A percentile compares a stretch with the other conserved stretches of the same genome.
phyloP scores from a whole-genome alignment of 306 rosid species.

The Ceratonia siliqua region DNA sequence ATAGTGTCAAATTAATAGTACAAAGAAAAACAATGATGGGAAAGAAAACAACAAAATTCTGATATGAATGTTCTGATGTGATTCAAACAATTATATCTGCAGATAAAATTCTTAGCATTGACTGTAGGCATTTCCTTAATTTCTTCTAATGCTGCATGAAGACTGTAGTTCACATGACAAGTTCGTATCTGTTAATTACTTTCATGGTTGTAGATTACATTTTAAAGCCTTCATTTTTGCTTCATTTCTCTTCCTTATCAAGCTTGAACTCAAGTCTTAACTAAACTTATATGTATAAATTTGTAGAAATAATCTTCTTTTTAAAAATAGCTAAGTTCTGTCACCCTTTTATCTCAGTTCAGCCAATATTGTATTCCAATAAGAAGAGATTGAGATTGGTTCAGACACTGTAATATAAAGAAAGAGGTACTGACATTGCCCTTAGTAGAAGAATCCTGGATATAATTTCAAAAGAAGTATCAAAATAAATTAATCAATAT shows the following conservation, averaged over 20 bases:
- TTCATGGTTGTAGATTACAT: neutral
- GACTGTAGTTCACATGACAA: neutral
- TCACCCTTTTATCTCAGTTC: too few species aligned
- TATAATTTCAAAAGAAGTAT: neutral
- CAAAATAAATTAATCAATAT: conserved; percentile 24
- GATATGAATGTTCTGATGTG: too few species aligned
- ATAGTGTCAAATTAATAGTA: too few species aligned
- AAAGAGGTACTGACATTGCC: neutral
- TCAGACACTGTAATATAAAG: neutral
- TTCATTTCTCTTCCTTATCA: neutral
- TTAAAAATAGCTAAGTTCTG: too few species aligned
- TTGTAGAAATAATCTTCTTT: neutral
- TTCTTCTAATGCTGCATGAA: neutral
- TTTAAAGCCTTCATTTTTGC: neutral
- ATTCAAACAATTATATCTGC: neutral
- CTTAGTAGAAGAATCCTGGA: too few species aligned
- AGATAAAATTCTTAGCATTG: neutral
- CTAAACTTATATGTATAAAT: conserved; percentile 3
- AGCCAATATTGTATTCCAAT: too few species aligned
- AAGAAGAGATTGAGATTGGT: neutral
- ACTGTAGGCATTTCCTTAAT: neutral
- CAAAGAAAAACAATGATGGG: too few species aligned
- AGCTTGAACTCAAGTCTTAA: neutral
- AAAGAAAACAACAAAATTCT: too few species aligned
- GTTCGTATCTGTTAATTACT: neutral